These are phyloP conservation scores for Neocatenulostroma microsporum DNA, from an alignment of 2,329 filamentous ascomycete genomes.

Conservation along the genomic window DNA sequence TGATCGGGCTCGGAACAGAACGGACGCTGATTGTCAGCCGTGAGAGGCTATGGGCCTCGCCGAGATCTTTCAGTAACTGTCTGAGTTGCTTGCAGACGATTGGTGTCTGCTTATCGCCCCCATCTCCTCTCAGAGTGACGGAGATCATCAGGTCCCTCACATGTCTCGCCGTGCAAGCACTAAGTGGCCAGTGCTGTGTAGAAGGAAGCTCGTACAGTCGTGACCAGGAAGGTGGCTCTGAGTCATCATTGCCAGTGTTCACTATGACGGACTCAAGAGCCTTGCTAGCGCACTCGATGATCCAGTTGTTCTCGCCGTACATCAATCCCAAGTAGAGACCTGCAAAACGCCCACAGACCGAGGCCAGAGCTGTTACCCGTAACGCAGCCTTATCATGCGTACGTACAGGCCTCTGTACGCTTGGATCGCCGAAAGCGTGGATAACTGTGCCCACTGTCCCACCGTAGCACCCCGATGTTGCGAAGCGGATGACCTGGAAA, in stretches of 20 bases:
- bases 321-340: not conserved
- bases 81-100: no score
- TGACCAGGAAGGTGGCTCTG: not conserved
- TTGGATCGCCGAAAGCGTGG: not conserved
- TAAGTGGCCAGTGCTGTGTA: not conserved
- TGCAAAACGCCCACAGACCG: not conserved
- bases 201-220: not conserved
- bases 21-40: no score
- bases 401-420: not conserved
- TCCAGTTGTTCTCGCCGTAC: slow-evolving; percentile 1
- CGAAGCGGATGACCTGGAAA: not conserved
- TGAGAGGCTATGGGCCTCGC: no score
- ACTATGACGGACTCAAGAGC: not conserved
- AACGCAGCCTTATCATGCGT: not conserved
- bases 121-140: no score
- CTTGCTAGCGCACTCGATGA: not conserved
- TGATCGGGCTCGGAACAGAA: no score
- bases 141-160: not conserved
- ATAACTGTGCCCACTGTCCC: not conserved
- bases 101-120: no score
- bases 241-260: not conserved
- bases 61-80: no score
- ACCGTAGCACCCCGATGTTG: no score
- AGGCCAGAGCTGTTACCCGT: not conserved
- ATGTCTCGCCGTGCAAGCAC: not conserved